Evolutionary conservation across 2,329 filamentous ascomycete genomes (phyloP).

Genomic region (Dryadomyces quercus-mongolicae): DNA sequence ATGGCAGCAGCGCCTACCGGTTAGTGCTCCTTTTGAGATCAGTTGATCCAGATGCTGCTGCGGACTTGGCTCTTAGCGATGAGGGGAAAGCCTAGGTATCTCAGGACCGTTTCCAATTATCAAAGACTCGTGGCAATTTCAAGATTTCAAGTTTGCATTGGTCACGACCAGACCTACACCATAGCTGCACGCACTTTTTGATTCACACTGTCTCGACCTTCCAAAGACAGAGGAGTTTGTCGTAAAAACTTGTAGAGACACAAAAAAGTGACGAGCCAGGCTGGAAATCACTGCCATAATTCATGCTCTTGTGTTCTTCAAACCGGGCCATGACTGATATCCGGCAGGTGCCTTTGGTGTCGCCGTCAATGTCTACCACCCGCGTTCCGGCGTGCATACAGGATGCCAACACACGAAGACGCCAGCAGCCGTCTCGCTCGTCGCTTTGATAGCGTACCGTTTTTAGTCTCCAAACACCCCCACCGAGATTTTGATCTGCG

Average conservation of each 20-base stretch:
- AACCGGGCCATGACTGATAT: slow-evolving; percentile 60
- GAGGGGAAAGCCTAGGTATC: slow-evolving; percentile 10
- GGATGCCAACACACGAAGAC: slow-evolving; percentile 55
- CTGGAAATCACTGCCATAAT: slow-evolving; percentile 72
- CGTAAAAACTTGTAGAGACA: slow-evolving; percentile 68
- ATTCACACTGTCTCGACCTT: slow-evolving; percentile 12
- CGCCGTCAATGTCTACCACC: slow-evolving; percentile 38
- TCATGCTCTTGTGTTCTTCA: slow-evolving; percentile 86
- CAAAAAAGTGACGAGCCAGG: slow-evolving; percentile 30
- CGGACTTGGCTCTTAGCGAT: slow-evolving; percentile 23
- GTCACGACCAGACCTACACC: background rate
- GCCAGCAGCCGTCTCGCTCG: slow-evolving; percentile 16
- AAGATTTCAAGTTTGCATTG: too few relatives aligned
- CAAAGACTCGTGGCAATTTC: background rate
- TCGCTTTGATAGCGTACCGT: slow-evolving; percentile 27
- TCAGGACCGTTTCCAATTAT: background rate
- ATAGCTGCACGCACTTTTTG: background rate
- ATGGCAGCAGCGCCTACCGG: slow-evolving; percentile 88
- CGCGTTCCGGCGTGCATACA: slow-evolving; percentile 87
- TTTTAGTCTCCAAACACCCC: slow-evolving; percentile 80
- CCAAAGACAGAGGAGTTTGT: slow-evolving; percentile 60
- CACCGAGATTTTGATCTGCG: slow-evolving; percentile 55
- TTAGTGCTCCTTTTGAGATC: slow-evolving; percentile 68
- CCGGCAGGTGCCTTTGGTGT: slow-evolving; percentile 33
- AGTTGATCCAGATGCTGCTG: slow-evolving; percentile 26